These are phyloP conservation scores for Phytophthora fragariaefolia DNA, from an alignment of 352 stramenopile species.

Conservation along the genomic window DNA sequence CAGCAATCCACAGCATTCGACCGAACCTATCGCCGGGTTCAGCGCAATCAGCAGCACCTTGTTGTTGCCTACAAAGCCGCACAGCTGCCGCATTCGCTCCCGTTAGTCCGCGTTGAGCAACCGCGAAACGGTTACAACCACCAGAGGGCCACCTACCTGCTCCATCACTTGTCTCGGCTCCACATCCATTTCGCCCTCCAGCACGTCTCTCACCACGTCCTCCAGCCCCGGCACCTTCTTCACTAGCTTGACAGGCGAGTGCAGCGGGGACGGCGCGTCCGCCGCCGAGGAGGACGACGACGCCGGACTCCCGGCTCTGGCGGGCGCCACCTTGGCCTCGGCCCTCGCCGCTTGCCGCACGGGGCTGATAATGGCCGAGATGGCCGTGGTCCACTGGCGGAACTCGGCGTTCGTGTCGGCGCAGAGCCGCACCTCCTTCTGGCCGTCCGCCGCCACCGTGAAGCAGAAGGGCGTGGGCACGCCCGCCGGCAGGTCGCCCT, in stretches of 20 bases:
- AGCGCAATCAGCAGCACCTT: conserved; percentile 45
- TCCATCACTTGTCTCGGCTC: neutral
- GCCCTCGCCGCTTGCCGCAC: conserved; percentile 4
- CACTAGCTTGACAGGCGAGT: conserved; percentile 14
- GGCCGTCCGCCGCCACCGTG: conserved; percentile 50
- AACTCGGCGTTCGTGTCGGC: conserved; percentile 78
- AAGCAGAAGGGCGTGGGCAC: conserved; percentile 88
- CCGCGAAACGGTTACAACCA: neutral
- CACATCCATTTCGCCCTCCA: neutral
- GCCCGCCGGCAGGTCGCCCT: conserved; percentile 67
- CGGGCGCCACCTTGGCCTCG: conserved; percentile 19
- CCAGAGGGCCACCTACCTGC: neutral
- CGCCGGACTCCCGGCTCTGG: conserved; percentile 10
- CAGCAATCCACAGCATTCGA: neutral
- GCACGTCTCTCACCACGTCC: conserved; percentile 1
- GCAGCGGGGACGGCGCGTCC: conserved; percentile 17
- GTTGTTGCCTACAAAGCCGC: conserved; percentile 20
- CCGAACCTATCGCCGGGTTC: conserved; percentile 51
- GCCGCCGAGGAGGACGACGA: conserved; percentile 3
- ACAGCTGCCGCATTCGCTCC: no score
- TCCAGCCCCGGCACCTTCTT: conserved; percentile 11
- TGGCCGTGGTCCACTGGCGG: conserved; percentile 74
- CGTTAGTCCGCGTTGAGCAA: no score
- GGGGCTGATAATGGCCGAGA: conserved; percentile 72
- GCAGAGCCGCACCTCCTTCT: conserved; percentile 61